Evolutionary conservation across 306 rosid species (phyloP).

Genomic region (Begonia peltatifolia): DNA sequence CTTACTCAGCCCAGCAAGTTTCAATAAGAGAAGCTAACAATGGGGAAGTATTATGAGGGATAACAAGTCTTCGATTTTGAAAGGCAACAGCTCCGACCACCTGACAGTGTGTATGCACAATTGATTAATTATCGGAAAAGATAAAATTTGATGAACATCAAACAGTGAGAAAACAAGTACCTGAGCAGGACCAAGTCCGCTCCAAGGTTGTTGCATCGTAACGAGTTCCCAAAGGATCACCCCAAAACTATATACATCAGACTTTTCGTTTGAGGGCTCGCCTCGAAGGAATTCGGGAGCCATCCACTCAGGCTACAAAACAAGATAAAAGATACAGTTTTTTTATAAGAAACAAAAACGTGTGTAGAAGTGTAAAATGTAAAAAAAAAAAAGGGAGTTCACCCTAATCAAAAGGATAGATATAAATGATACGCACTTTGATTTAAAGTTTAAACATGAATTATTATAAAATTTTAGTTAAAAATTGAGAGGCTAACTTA

Average conservation of each 20-base stretch:
- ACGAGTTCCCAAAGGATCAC: slow-evolving; percentile 91
- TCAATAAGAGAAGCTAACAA: slow-evolving; percentile 69
- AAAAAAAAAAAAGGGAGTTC: too few species aligned
- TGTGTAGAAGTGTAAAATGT: neutral
- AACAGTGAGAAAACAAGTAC: slow-evolving; percentile 10
- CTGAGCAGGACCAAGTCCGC: slow-evolving; percentile 82
- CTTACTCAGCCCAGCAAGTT: slow-evolving; percentile 98
- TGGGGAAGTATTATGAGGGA: slow-evolving; percentile 68
- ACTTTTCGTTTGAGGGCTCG: slow-evolving; percentile 88
- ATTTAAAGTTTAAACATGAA: too few species aligned
- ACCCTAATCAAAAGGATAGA: too few species aligned
- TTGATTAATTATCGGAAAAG: neutral
- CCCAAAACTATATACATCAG: slow-evolving; percentile 94
- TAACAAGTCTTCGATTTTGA: slow-evolving; percentile 71
- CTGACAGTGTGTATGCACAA: slow-evolving; percentile 25
- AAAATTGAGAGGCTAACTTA: slow-evolving; percentile 19
- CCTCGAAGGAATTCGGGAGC: slow-evolving; percentile 99
- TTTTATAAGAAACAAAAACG: neutral
- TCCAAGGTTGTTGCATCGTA: slow-evolving; percentile 94
- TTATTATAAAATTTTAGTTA: too few species aligned
- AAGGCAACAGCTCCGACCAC: slow-evolving; percentile 98
- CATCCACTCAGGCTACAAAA: slow-evolving; percentile 98
- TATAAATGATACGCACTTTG: too few species aligned
- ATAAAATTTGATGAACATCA: neutral
- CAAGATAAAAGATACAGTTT: slow-evolving; percentile 17